These are phyloP conservation scores for Handroanthus guayacan DNA, from an alignment of 257 asterid species.

Conservation along the genomic window DNA sequence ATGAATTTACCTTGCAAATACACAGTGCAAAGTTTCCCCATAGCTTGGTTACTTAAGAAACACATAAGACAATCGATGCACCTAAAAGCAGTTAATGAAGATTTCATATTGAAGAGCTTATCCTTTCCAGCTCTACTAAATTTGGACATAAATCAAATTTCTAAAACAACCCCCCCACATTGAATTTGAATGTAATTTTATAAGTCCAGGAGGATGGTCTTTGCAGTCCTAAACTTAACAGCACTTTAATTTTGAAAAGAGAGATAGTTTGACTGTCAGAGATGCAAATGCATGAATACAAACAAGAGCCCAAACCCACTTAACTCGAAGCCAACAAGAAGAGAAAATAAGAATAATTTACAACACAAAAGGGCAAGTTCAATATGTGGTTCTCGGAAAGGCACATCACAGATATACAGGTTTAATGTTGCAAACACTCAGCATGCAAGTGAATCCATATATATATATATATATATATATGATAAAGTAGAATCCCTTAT, in stretches of 20 bases:
- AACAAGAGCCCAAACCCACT: background rate
- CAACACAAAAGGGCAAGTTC: background rate
- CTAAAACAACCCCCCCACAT: conserved; percentile 15
- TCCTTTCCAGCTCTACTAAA: conserved; percentile 14
- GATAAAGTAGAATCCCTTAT: background rate
- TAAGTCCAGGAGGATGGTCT: background rate
- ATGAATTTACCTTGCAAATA: conserved; percentile 16
- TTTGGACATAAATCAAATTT: background rate
- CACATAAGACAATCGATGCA: background rate
- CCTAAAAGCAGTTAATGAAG: conserved; percentile 6
- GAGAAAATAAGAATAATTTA: background rate
- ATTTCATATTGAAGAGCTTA: conserved; percentile 17
- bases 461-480: background rate
- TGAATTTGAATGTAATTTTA: background rate
- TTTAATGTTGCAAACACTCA: background rate
- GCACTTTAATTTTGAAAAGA: background rate
- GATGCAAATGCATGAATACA: background rate
- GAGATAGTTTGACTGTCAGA: background rate
- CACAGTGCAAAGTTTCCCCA: background rate
- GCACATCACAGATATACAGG: conserved; percentile 7
- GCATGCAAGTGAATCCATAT: background rate
- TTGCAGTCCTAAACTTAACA: background rate
- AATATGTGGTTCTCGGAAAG: background rate
- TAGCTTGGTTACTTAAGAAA: conserved; percentile 17
- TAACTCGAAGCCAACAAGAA: background rate